Evolutionary conservation across 176 grass and related monocot species (phyloP).

Genomic region (Cymbopogon citratus): DNA sequence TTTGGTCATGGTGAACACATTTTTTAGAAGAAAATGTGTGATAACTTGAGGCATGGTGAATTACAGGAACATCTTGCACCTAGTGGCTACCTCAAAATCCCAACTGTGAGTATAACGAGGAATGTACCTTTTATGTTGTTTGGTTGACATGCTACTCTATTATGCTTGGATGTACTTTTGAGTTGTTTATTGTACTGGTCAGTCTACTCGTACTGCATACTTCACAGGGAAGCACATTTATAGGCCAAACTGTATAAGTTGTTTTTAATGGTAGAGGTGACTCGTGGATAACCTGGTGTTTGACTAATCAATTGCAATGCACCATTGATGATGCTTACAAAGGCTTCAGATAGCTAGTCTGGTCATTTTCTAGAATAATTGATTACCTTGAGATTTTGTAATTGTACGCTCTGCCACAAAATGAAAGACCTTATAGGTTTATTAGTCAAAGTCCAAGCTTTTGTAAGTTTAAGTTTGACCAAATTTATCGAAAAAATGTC

Average conservation of each 20-base stretch:
- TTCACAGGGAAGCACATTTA: neutral
- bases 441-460: neutral
- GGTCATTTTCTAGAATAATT: neutral
- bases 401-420: neutral
- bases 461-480: neutral
- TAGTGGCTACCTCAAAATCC: slow-evolving; percentile 92
- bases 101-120: slow-evolving; percentile 63
- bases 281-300: neutral
- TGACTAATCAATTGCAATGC: neutral
- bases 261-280: neutral
- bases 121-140: slow-evolving; percentile 10
- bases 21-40: neutral
- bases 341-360: neutral
- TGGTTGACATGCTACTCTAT: neutral
- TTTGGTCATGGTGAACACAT: neutral
- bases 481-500: neutral
- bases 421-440: neutral
- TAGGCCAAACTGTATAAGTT: neutral
- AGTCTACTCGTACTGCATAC: neutral
- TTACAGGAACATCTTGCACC: slow-evolving; percentile 85
- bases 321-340: neutral
- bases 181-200: slow-evolving; percentile 6
- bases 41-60: slow-evolving; percentile 41
- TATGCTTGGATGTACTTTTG: neutral
- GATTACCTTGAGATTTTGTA: neutral